These are phyloP conservation scores for Inga leiocalycina DNA, from an alignment of 306 rosid genomes.

Conservation along the genomic window DNA sequence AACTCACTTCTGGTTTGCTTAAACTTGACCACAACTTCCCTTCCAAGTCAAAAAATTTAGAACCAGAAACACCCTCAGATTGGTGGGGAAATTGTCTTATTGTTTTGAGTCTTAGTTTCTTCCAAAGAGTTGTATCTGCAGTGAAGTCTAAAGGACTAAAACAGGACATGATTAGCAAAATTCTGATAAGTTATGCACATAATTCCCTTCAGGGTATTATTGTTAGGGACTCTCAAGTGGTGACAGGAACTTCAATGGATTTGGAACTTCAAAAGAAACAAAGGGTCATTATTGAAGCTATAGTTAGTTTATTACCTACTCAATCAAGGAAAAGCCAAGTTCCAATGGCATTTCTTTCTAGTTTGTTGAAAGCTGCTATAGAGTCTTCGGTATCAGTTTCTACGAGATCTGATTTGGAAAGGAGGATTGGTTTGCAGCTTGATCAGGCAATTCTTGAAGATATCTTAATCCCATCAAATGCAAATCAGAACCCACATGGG, in stretches of 20 bases:
- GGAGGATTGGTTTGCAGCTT: constrained; percentile 88
- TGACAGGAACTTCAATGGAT: constrained; percentile 65
- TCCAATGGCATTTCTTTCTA: constrained; percentile 96
- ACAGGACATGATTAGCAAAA: constrained; percentile 91
- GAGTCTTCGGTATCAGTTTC: constrained; percentile 77
- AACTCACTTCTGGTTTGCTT: constrained; percentile 79
- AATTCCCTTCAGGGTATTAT: constrained; percentile 81
- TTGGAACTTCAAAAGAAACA: constrained; percentile 83
- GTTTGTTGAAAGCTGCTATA: constrained; percentile 86
- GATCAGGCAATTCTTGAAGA: constrained; percentile 99
- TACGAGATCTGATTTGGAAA: constrained; percentile 87
- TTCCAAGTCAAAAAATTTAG: constrained; percentile 53
- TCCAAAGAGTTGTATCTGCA: constrained; percentile 75
- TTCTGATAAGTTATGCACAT: constrained; percentile 83
- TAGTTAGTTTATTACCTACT: constrained; percentile 75
- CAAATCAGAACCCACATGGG: constrained; percentile 60
- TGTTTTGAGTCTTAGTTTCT: constrained; percentile 75
- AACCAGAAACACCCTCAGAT: constrained; percentile 86
- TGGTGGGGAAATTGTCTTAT: constrained; percentile 95
- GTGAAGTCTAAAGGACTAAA: constrained; percentile 90
- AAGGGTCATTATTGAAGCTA: constrained; percentile 83
- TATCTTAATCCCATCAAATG: constrained; percentile 74
- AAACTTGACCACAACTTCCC: constrained; percentile 85
- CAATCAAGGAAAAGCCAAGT: constrained; percentile 91
- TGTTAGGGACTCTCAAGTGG: constrained; percentile 55